Conservation (phyloP, 2,329 filamentous ascomycete species). For the Ceratocystis ficicola region DNA sequence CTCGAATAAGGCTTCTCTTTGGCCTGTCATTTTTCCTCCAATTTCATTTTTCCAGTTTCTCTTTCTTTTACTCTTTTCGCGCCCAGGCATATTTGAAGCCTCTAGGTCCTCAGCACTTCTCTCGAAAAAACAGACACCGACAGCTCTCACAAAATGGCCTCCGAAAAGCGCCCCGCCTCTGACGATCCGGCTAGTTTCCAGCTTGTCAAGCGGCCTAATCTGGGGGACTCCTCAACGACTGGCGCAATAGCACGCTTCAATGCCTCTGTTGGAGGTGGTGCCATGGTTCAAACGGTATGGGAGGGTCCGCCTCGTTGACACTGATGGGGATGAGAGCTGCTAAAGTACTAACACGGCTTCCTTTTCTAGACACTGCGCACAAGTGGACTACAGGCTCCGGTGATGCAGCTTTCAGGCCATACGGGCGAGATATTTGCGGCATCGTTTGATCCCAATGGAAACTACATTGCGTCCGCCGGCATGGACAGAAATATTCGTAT, state of each 20-base stretch:
- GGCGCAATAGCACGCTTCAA: conserved; percentile 41
- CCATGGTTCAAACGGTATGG: conserved; percentile 41
- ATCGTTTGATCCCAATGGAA: conserved; percentile 78
- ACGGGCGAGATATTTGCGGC: conserved; percentile 82
- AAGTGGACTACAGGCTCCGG: conserved; percentile 72
- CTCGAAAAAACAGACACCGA: not conserved
- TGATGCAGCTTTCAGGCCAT: conserved; percentile 82
- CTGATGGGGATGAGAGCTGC: not conserved
- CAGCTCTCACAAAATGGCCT: conserved; percentile 52
- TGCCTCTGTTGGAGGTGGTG: conserved; percentile 35
- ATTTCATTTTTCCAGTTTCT: not conserved
- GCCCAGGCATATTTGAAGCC: not conserved
- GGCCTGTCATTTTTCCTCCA: not conserved
- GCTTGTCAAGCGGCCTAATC: conserved; percentile 80
- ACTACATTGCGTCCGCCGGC: conserved; percentile 82
- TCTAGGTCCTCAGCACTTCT: conserved; percentile 6
- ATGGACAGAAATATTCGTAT: conserved; percentile 86
- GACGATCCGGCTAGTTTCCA: conserved; percentile 69
- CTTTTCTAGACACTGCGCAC: conserved; percentile 56
- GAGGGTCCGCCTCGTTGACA: not conserved
- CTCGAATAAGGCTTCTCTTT: conserved; percentile 10
- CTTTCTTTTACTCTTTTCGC: not conserved
- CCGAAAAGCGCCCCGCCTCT: conserved; percentile 84
- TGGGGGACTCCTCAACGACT: conserved; percentile 35
- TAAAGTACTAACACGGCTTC: conserved; percentile 6